These are phyloP conservation scores for Paracorniculantispora psalliotae DNA, from an alignment of 2,329 filamentous ascomycete genomes.

Conservation along the genomic window DNA sequence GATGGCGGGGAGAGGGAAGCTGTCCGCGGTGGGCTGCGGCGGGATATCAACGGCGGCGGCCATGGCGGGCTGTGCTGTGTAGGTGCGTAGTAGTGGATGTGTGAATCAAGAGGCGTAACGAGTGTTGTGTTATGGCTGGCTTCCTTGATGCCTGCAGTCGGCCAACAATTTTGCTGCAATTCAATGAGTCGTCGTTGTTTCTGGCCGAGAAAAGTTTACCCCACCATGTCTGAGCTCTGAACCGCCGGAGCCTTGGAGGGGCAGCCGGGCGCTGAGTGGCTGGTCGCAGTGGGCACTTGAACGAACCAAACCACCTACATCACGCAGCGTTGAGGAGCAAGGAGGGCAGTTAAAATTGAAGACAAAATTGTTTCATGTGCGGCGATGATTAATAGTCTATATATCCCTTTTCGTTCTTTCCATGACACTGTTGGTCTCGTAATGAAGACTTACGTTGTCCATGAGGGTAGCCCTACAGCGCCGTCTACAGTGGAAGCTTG, in stretches of 20 bases:
- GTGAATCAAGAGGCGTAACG: background rate
- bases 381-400: too few species aligned
- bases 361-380: too few species aligned
- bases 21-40: slow-evolving; percentile 16
- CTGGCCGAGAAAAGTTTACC: background rate
- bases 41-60: background rate
- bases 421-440: too few species aligned
- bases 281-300: background rate
- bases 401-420: too few species aligned
- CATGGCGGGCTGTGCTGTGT: slow-evolving; percentile 1
- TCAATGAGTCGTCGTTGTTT: background rate
- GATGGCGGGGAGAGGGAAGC: slow-evolving; percentile 55
- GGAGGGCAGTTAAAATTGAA: too few species aligned
- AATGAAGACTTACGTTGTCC: too few species aligned
- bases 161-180: background rate
- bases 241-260: background rate
- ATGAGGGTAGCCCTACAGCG: too few species aligned
- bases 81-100: background rate
- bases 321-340: too few species aligned
- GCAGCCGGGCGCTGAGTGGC: background rate
- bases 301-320: too few species aligned
- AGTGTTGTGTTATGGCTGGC: too few species aligned
- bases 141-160: background rate
- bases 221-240: background rate
- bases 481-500: background rate